A percentile compares a stretch with the other conserved stretches of the same genome.
Evolutionary conservation across 1,284 basidiomycete genomes (phyloP).

Genomic region (Mycocalia duriaeana): DNA sequence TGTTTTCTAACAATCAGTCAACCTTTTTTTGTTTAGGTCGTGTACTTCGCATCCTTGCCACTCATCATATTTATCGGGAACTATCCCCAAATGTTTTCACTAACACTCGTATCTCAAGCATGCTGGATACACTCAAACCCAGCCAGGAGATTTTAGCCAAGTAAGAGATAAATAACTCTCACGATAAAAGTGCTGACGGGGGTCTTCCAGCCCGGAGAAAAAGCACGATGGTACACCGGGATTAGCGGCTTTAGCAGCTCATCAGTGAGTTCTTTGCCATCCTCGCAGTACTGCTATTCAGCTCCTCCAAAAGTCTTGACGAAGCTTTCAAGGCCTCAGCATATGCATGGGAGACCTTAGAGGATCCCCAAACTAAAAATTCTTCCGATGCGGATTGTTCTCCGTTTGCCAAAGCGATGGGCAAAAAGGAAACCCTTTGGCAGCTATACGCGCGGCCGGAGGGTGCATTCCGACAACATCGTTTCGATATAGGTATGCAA

Average conservation of each 20-base stretch:
- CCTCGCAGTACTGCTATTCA: constrained; percentile 9
- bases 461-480: constrained; percentile 17
- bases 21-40: constrained; percentile 22
- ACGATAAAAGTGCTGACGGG: no score
- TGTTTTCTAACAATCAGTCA: neutral
- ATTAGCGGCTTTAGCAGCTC: constrained; percentile 13
- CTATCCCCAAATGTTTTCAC: constrained; percentile 36
- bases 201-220: constrained; percentile 2
- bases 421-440: constrained; percentile 22
- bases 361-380: constrained; percentile 23
- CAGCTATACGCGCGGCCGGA: constrained; percentile 26
- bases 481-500: constrained; percentile 32
- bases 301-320: no score
- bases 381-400: constrained; percentile 23
- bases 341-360: constrained; percentile 28
- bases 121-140: constrained; percentile 35
- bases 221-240: constrained; percentile 16
- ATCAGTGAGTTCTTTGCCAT: constrained; percentile 10
- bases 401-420: constrained; percentile 25
- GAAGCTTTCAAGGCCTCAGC: constrained; percentile 30
- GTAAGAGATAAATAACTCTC: constrained; percentile 17
- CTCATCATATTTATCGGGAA: constrained; percentile 38
- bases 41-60: constrained; percentile 33
- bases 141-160: constrained; percentile 22
- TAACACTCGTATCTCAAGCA: constrained; percentile 35